Evolutionary conservation across 1,139 yeast genomes (phyloP).

Genomic region (Suhomyces choctaworum): DNA sequence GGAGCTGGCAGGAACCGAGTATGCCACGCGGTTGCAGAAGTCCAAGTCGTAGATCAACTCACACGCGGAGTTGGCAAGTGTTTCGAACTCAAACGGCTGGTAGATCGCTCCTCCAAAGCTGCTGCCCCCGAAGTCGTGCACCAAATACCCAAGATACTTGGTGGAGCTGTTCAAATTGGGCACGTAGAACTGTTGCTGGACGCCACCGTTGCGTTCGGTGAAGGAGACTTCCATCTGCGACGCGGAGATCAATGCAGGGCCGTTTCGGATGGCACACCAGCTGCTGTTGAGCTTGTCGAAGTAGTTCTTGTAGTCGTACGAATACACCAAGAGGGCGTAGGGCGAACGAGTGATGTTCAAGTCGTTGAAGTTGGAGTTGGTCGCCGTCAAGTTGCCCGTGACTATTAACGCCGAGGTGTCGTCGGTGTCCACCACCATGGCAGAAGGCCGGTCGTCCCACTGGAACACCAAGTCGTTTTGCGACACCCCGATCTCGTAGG

Average conservation of each 20-base stretch:
- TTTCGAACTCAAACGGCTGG: constrained; percentile 57
- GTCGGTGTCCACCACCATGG: constrained; percentile 72
- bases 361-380: constrained; percentile 18
- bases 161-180: constrained; percentile 63
- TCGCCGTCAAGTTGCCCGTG: constrained; percentile 56
- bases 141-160: constrained; percentile 63
- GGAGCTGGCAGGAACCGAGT: constrained; percentile 75
- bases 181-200: constrained; percentile 62
- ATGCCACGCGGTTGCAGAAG: constrained; percentile 81
- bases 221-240: constrained; percentile 35
- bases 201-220: constrained; percentile 50
- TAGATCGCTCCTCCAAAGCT: constrained; percentile 68
- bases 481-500: constrained; percentile 69
- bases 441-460: constrained; percentile 64
- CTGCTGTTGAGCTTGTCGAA: constrained; percentile 53
- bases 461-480: constrained; percentile 65
- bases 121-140: constrained; percentile 48
- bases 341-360: constrained; percentile 34
- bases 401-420: constrained; percentile 66
- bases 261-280: constrained; percentile 69
- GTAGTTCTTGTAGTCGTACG: constrained; percentile 38
- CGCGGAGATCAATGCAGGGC: constrained; percentile 38
- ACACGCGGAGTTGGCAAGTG: constrained; percentile 61
- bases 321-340: constrained; percentile 50
- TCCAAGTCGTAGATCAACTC: constrained; percentile 70